These are phyloP conservation scores for Paraconiothyrium brasiliense DNA, from an alignment of 2,329 filamentous ascomycete species.

Conservation along the genomic window DNA sequence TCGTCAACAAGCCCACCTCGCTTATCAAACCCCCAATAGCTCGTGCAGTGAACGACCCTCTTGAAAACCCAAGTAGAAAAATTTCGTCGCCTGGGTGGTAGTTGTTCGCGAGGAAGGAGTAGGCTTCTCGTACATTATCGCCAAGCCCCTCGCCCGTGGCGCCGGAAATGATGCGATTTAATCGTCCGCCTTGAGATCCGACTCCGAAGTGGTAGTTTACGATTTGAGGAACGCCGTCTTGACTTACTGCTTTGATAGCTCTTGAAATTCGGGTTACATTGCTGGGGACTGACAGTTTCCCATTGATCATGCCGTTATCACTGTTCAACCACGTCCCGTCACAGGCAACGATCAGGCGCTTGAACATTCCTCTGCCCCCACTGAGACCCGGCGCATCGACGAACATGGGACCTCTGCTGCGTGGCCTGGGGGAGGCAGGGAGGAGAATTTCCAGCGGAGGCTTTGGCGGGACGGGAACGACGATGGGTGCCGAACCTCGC, in stretches of 20 bases:
- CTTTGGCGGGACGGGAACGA: constrained; percentile 36
- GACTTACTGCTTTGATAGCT: constrained; percentile 59
- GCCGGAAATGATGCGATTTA: constrained; percentile 54
- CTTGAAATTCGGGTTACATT: constrained; percentile 61
- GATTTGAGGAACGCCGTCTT: constrained; percentile 60
- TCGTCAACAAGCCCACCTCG: constrained; percentile 59
- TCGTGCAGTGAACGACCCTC: constrained; percentile 58
- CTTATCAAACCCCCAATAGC: constrained; percentile 55
- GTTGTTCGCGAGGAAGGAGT: constrained; percentile 63
- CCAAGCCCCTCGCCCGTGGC: constrained; percentile 56
- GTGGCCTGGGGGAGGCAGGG: constrained; percentile 27
- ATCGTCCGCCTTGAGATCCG: constrained; percentile 54
- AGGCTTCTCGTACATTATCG: constrained; percentile 59
- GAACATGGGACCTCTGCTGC: constrained; percentile 34
- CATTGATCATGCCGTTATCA: constrained; percentile 57
- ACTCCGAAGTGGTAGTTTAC: constrained; percentile 62
- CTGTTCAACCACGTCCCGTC: constrained; percentile 61
- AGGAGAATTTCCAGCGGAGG: constrained; percentile 42
- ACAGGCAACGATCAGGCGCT: constrained; percentile 52
- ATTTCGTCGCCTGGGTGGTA: constrained; percentile 61
- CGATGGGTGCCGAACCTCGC: constrained; percentile 30
- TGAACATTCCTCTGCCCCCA: constrained; percentile 50
- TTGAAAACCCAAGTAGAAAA: constrained; percentile 58
- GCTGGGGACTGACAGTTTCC: constrained; percentile 55
- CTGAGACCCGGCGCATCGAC: constrained; percentile 45